phyloP scores from a whole-genome alignment of 176 grass and related monocot species.

The Microstegium vimineum region DNA sequence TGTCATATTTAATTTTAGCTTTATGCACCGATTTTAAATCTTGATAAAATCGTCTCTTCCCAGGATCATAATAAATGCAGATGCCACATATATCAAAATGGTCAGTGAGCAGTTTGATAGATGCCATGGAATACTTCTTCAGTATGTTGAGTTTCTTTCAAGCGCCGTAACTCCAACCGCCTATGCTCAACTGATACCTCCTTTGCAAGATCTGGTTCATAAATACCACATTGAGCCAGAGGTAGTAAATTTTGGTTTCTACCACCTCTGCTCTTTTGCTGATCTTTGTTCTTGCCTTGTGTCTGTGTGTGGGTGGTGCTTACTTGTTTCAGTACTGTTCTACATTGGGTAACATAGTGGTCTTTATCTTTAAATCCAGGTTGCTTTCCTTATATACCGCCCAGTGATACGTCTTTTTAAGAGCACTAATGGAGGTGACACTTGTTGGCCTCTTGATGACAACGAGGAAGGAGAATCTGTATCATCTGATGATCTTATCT shows the following conservation, averaged over 20 bases:
- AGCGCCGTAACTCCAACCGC: slow-evolving; percentile 64
- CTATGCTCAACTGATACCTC: slow-evolving; percentile 84
- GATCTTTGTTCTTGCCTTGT: background rate
- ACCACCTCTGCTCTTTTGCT: background rate
- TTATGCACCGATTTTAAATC: slow-evolving; percentile 19
- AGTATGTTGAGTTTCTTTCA: slow-evolving; percentile 95
- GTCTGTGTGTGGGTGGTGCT: background rate
- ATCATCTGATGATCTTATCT: slow-evolving; percentile 65
- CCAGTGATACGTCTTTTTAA: slow-evolving; percentile 98
- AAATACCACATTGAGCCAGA: slow-evolving; percentile 97
- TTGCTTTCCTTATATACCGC: slow-evolving; percentile 98
- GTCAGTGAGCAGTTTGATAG: slow-evolving; percentile 98
- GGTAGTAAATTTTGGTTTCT: slow-evolving; percentile 41
- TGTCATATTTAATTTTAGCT: slow-evolving; percentile 27
- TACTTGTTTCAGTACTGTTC: slow-evolving; percentile 3
- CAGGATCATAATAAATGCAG: slow-evolving; percentile 90
- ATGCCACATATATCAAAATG: slow-evolving; percentile 99
- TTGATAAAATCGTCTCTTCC: slow-evolving; percentile 20
- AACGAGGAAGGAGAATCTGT: slow-evolving; percentile 61
- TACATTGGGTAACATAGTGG: slow-evolving; percentile 10
- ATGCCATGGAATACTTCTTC: slow-evolving; percentile 93
- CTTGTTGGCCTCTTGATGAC: slow-evolving; percentile 81
- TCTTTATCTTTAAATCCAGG: slow-evolving; percentile 53
- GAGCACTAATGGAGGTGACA: slow-evolving; percentile 49
- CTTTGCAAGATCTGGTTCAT: slow-evolving; percentile 79